A percentile compares a stretch with the other conserved stretches of the same genome.
These are phyloP conservation scores for Xylariaceae sp. DNA, from an alignment of 2,329 filamentous ascomycete genomes.

Conservation along the genomic window DNA sequence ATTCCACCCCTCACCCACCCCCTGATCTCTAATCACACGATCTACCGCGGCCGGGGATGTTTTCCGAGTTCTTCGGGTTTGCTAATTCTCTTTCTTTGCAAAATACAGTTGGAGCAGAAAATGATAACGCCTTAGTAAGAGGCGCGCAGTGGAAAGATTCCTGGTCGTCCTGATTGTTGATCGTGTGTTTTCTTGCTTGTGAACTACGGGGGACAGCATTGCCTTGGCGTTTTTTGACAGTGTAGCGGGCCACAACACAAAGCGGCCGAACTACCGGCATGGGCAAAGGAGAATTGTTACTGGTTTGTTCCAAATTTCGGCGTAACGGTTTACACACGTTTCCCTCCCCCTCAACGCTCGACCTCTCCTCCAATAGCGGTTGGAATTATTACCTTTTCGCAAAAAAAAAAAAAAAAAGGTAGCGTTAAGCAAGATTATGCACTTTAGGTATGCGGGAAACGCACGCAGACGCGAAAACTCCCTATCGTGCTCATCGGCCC, in stretches of 20 bases:
- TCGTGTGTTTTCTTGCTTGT: slow-evolving; percentile 8
- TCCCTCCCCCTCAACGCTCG: slow-evolving; percentile 8
- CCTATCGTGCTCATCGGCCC: too few species aligned
- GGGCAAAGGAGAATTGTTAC: slow-evolving; percentile 20
- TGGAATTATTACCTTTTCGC: too few species aligned
- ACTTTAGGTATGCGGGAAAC: too few species aligned
- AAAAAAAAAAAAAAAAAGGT: too few species aligned
- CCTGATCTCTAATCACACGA: background rate
- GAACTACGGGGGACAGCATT: slow-evolving; percentile 21
- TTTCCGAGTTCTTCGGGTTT: background rate
- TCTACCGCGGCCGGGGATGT: too few species aligned
- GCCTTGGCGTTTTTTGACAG: slow-evolving; percentile 25
- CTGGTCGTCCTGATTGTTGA: too few species aligned
- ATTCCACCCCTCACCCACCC: too few species aligned
- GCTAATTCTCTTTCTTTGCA: slow-evolving; percentile 7
- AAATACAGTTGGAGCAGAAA: slow-evolving; percentile 28
- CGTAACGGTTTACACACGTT: slow-evolving; percentile 20
- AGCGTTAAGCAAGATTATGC: too few species aligned
- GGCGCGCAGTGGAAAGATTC: too few species aligned
- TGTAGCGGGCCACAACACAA: slow-evolving; percentile 10
- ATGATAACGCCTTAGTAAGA: slow-evolving; percentile 18
- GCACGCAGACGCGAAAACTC: too few species aligned
- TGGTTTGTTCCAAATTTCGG: slow-evolving; percentile 21
- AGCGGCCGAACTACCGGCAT: slow-evolving; percentile 17
- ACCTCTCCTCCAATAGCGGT: background rate